phyloP scores from a whole-genome alignment of 2,329 filamentous ascomycete genomes.

The Aspergillus sp. region DNA sequence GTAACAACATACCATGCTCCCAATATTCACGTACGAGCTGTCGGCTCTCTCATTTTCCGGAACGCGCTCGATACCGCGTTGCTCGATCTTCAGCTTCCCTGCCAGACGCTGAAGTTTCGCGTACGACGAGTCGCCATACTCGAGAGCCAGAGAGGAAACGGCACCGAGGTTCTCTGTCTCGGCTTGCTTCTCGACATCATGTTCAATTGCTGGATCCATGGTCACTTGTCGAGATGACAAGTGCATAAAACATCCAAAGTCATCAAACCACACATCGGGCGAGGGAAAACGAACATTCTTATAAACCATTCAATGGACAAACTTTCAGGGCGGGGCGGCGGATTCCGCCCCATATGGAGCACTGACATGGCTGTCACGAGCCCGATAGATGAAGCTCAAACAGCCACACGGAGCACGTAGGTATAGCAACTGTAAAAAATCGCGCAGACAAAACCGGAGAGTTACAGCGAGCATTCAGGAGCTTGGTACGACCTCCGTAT shows the following conservation, averaged over 20 bases:
- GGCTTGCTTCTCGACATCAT: neutral
- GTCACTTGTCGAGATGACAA: neutral
- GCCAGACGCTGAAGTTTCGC: slow-evolving; percentile 55
- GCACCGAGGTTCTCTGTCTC: slow-evolving; percentile 24
- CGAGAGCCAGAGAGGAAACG: slow-evolving; percentile 51
- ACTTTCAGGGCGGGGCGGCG: neutral
- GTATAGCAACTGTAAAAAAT: too few species aligned
- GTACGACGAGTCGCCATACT: slow-evolving; percentile 46
- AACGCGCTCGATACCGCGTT: slow-evolving; percentile 66
- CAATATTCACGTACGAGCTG: slow-evolving; percentile 55
- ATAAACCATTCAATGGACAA: neutral
- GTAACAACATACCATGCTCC: slow-evolving; percentile 54
- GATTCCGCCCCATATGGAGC: too few species aligned
- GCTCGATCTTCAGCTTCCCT: slow-evolving; percentile 58
- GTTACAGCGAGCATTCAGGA: too few species aligned
- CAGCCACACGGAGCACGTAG: too few species aligned
- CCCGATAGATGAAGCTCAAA: too few species aligned
- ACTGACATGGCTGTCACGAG: too few species aligned
- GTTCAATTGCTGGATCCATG: neutral
- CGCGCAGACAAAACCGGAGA: too few species aligned
- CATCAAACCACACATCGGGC: slow-evolving; percentile 4
- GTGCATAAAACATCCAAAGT: neutral
- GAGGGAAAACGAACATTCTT: neutral
- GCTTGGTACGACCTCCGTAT: too few species aligned
- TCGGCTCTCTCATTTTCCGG: slow-evolving; percentile 60